Conservation (phyloP, 768 basidiomycete genomes). For the Tricholoma furcatifolium region DNA sequence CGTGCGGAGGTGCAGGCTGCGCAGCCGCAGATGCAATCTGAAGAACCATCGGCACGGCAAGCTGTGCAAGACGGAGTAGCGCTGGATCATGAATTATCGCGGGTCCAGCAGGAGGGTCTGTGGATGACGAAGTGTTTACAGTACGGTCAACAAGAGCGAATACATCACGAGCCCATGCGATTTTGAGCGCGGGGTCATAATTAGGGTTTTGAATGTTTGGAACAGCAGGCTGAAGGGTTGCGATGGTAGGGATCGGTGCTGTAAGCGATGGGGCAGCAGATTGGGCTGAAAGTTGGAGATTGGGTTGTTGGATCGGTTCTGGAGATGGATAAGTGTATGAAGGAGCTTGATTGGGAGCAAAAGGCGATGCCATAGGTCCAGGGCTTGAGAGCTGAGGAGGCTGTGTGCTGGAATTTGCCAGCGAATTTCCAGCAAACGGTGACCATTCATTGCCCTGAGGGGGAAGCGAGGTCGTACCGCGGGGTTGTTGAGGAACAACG, state of each 20-base stretch:
- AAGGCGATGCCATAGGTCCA: constrained; percentile 20
- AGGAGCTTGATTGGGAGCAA: constrained; percentile 24
- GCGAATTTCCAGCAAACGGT: constrained; percentile 19
- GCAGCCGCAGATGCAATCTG: constrained; percentile 41
- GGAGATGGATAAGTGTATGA: constrained; percentile 47
- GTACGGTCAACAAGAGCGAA: constrained; percentile 68
- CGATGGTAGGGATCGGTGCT: constrained; percentile 64
- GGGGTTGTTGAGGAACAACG: constrained; percentile 19
- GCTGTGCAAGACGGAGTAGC: constrained; percentile 56
- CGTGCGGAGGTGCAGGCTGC: constrained; percentile 35
- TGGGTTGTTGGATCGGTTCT: constrained; percentile 44
- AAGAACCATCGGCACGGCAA: constrained; percentile 67
- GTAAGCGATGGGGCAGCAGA: constrained; percentile 50
- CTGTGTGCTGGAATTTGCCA: constrained; percentile 3
- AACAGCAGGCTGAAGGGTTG: constrained; percentile 53
- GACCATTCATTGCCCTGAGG: constrained; percentile 23
- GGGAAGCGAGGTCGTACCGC: constrained; percentile 23
- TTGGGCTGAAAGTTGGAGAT: constrained; percentile 39
- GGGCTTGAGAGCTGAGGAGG: constrained; percentile 14
- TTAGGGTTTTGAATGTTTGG: constrained; percentile 50
- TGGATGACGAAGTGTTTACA: constrained; percentile 31
- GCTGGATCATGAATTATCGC: constrained; percentile 55
- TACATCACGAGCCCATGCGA: constrained; percentile 84
- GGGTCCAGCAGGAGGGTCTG: constrained; percentile 51
- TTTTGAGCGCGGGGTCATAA: constrained; percentile 57